Base-by-base conservation (phyloP, 139 green algal genomes). In the Spirogloea muscicola region DNA sequence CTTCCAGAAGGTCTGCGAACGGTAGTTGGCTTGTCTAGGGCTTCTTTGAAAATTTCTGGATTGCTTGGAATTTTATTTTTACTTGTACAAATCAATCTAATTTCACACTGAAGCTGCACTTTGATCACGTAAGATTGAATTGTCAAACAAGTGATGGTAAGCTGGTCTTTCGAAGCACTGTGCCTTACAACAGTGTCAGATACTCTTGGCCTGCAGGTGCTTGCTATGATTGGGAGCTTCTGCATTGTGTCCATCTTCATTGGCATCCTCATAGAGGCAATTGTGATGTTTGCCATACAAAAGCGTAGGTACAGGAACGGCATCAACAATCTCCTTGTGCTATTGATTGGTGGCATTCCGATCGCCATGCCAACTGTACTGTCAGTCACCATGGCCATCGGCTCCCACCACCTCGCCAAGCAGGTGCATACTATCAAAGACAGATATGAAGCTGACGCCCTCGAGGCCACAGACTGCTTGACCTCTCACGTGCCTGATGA, bases 321-420 rank as follows among this genome's bases (percentile, higher is more conserved):
- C 5, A 74, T 80, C 36, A 39, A 76, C 64, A 95, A 93, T 81
- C 88, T 94, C 72, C 83, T 96, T 21, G 90, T 94, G 27, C 87
- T 96, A 70, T 85, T 96, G 33, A 88, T 96, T 5, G 91, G 88
- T 7, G 90, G 87, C 52, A 93, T 96, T 57, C 91, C 91, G 67
- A 95, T 96, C 67, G 91, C 90, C 84, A 95, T 96, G 90, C 89
- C 89, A 49, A 94, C 87, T 25, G 91, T 96, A 52, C 74, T 94
- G 70, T 89, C 86, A 0, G 87, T 93, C 18, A 95, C 91, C 16
- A 82, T 96, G 21, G 91, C 91, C 0, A 75, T 96, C 46, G 91
- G 91, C 34, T 87, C 91, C 10, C 84, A 69, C 79, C 85, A 89
- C 58, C 81, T 96, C 51, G 86, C 91, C n/a, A 89, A 89, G 68